These are phyloP conservation scores for Nematocida sp. DNA, from an alignment of 371 early-diverging fungal species.

Conservation along the genomic window DNA sequence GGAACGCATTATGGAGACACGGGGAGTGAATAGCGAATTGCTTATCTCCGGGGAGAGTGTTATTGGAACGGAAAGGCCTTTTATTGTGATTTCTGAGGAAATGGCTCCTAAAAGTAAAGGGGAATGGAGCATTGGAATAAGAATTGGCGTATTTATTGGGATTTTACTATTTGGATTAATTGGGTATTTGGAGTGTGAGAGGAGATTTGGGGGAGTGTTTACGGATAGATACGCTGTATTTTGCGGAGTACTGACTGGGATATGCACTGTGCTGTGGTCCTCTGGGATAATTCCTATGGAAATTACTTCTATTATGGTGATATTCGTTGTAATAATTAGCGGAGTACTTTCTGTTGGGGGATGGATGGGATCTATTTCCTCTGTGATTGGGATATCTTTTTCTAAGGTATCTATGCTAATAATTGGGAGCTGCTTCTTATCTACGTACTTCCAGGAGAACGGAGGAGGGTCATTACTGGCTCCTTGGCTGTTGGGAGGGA, in stretches of 20 bases:
- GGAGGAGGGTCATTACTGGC: constrained; percentile 24
- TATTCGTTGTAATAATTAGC: constrained; percentile 19
- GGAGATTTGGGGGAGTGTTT: neutral
- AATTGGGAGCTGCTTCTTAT: constrained; percentile 48
- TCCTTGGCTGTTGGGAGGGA: constrained; percentile 32
- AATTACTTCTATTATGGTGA: constrained; percentile 20
- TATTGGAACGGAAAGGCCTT: no score
- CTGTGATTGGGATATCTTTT: neutral
- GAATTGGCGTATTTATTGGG: no score
- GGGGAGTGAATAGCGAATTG: no score
- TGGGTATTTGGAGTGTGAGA: neutral
- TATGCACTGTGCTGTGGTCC: constrained; percentile 41
- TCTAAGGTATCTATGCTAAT: constrained; percentile 33
- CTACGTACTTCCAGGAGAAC: constrained; percentile 34
- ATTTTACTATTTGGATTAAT: neutral
- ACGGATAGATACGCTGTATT: neutral
- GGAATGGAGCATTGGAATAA: no score
- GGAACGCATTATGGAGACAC: no score
- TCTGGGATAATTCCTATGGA: constrained; percentile 17
- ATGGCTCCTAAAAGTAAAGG: no score
- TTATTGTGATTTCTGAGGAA: no score
- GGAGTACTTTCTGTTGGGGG: neutral
- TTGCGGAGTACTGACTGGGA: constrained; percentile 1
- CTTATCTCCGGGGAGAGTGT: no score
- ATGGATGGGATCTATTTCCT: neutral